These are phyloP conservation scores for Backusella sp. DNA, from an alignment of 192 early-diverging fungal genomes.

Conservation along the genomic window DNA sequence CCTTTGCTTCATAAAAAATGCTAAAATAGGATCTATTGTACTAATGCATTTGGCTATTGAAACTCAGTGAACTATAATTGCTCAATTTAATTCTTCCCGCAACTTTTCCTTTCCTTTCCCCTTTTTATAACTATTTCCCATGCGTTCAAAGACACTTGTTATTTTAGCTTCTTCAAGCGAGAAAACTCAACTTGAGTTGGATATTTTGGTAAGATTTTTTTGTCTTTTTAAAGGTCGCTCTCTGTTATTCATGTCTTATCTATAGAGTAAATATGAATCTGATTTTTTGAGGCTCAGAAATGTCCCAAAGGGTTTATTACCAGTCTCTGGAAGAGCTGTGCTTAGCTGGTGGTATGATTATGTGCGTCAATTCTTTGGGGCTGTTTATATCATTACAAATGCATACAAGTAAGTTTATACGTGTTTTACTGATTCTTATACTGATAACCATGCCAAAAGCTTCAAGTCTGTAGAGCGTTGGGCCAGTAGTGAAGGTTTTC, in stretches of 20 bases:
- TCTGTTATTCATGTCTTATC: not conserved
- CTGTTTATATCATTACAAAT: conserved; percentile 33
- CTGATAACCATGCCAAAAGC: conserved; percentile 2
- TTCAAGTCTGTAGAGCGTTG: conserved; percentile 40
- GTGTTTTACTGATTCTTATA: not conserved
- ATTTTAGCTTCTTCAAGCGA: conserved; percentile 21
- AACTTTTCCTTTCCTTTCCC: not conserved
- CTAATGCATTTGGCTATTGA: not conserved
- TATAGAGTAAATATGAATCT: conserved; percentile 16
- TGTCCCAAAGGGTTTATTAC: conserved; percentile 39
- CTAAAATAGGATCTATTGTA: not conserved
- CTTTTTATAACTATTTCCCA: not conserved
- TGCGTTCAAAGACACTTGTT: conserved; percentile 15
- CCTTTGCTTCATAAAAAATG: not conserved
- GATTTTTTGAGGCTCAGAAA: conserved; percentile 27
- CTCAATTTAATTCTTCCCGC: not conserved
- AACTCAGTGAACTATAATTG: not conserved
- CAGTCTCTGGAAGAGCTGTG: conserved; percentile 37
- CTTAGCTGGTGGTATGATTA: conserved; percentile 38
- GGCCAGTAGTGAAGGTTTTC: conserved; percentile 27
- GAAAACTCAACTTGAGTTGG: conserved; percentile 17
- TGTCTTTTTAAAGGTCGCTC: not conserved
- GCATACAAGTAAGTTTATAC: conserved; percentile 36
- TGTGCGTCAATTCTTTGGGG: not conserved
- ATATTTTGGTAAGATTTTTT: conserved; percentile 23